phyloP scores from a whole-genome alignment of 2,329 filamentous ascomycete species.

The Neofusicoccum umdonicola region DNA sequence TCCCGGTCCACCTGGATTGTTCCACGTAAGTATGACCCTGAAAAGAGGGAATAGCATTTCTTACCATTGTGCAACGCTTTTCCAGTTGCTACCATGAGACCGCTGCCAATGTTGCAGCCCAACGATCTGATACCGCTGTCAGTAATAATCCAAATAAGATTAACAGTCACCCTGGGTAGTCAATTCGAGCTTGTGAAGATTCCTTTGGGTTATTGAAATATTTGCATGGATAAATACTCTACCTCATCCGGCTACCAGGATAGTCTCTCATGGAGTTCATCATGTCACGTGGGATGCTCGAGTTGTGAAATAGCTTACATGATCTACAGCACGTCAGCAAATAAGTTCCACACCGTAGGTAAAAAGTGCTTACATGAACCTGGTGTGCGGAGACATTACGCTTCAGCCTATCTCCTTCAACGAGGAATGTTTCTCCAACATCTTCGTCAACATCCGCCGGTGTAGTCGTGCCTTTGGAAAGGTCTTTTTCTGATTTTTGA shows the following conservation, averaged over 20 bases:
- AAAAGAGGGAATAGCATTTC: no score
- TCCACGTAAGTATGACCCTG: background rate
- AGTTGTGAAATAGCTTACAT: background rate
- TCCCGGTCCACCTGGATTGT: slow-evolving; percentile 21
- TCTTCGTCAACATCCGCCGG: background rate
- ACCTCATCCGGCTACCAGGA: no score
- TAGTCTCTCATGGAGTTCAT: no score
- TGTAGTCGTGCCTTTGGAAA: background rate
- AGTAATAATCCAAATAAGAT: background rate
- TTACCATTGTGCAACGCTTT: slow-evolving; percentile 19
- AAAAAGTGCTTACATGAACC: background rate
- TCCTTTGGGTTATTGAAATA: background rate
- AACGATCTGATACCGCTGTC: slow-evolving; percentile 13
- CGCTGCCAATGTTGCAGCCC: slow-evolving; percentile 32
- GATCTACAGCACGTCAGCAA: background rate
- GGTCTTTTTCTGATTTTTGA: background rate
- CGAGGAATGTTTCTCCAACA: background rate
- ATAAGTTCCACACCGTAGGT: no score
- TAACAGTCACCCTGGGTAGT: no score
- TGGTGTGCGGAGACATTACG: background rate
- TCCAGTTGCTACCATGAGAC: slow-evolving; percentile 32
- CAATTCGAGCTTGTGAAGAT: no score
- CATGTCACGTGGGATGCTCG: no score
- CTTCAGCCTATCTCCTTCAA: background rate
- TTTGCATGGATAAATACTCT: no score